Base-by-base conservation (phyloP, 805 yeast genomes). In the Metschnikowia baotianmanensis region DNA sequence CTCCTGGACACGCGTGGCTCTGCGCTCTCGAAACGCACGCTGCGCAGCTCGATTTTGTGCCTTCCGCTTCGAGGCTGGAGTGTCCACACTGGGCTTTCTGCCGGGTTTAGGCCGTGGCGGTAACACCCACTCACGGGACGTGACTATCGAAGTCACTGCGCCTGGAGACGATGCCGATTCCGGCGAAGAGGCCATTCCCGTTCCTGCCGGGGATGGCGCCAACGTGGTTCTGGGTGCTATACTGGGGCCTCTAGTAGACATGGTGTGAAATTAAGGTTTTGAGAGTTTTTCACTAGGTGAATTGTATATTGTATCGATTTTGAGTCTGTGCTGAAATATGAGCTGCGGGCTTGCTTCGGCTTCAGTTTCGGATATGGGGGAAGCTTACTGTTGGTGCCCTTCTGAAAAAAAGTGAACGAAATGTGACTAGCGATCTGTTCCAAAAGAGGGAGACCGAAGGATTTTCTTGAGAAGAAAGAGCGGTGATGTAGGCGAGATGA, bases 21-120 rank as follows among this genome's bases (percentile, higher is more conserved):
- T 69, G 49, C 96, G 72, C 59, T 88, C 95, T 49, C 96, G 68
- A 65, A 87, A 86, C 2, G 97, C 95, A 43, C 96, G 59, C 68
- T 90, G 95, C 17, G 96, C 96, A n/a, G 93, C 95, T 43, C 96
- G 69, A 58, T 89, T 89, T 61, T 86, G 96, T 3, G 95, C 95
- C 62, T 87, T 87, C 39, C 96, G 68, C 60, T 86, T 86, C 17
- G 83, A 79, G 1, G 90, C 89, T 0, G 96, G 95, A 0, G 90
- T 78, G 50, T 87, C 96, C 4, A 76, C 74, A 48, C 80, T 69
- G 12, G 84, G 84, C 59, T 80, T 80, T 20, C 75, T 52, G 3
- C 81, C 82, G 0, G 83, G 83, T 51, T 77, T 76, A 4, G 82
- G 83, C 41, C 83, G 61, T 6, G 83, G 82, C 5, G 83, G 83